Evolutionary conservation across 2,329 filamentous ascomycete species (phyloP), one percentile per base, ranked within the genome.

Genomic region (Fusarium brachygibbosum): DNA sequence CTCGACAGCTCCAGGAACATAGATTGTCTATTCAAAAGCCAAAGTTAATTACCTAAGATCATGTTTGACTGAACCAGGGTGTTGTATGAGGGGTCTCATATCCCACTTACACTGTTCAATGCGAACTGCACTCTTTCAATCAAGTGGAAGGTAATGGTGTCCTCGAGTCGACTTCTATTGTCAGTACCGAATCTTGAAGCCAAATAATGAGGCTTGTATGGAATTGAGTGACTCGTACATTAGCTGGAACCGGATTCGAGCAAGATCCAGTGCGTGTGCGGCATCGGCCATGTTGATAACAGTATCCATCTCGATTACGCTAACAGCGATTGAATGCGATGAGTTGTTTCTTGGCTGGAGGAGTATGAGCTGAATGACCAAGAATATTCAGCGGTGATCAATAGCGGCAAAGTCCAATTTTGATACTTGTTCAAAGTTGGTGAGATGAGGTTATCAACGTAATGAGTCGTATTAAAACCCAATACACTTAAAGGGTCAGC

Each of bases 41-140:
- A 63, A 32, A 28, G 55, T 74, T 44, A 74, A 66, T 50, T 28
- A 17, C 23, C 17, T 29, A 12, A 8, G 21, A 49, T 52, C 52
- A 60, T 38, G 45, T 53, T 34, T 29, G 49, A 25, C 31, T 31
- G 55, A 35, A 61, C 58, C 59, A 60, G 58, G 69, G 68, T 55
- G 57, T 57, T 48, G 63, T 58, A 68, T 67, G 50, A 67, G 45
- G 35, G 35, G 37, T 31, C 41, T 40, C 11, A 25, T 46, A 50
- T 38, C 51, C 37, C 66, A 63, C 69, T 66, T 69, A 80, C 79
- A 77, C 78, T 85, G 83, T 98, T 98, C 70, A 97, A 87, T 6
- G 95, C 93, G 80, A 98, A 99, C 80, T 99, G 96, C n/a, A 95
- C 95, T 40, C 96, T 91, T 82, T 99, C 96, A 76, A 98, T 98